These are phyloP conservation scores for Penicillium sumatraense DNA, from an alignment of 2,329 filamentous ascomycete species.

Conservation along the genomic window DNA sequence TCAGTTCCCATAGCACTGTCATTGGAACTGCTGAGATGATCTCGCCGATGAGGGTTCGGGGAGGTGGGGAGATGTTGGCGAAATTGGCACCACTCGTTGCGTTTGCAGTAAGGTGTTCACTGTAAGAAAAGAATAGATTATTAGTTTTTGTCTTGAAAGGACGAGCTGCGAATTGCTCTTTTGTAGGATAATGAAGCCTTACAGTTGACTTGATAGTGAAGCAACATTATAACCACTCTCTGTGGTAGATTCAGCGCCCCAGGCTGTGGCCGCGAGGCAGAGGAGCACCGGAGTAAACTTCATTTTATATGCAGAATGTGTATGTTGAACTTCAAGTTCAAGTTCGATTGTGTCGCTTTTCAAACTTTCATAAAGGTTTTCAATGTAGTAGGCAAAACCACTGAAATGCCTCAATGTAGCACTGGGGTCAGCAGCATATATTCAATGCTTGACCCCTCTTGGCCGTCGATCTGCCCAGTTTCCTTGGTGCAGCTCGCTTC, in stretches of 20 bases:
- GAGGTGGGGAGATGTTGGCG: constrained; percentile 37
- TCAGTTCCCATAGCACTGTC: constrained; percentile 33
- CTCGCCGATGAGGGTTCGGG: constrained; percentile 32
- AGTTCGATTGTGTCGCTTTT: no score
- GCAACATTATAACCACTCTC: constrained; percentile 23
- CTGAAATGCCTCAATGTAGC: background rate
- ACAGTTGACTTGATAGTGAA: constrained; percentile 27
- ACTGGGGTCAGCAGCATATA: constrained; percentile 11
- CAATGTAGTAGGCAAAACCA: background rate
- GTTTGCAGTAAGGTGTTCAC: constrained; percentile 21
- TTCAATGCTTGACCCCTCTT: constrained; percentile 22
- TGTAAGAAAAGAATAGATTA: background rate
- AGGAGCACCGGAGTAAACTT: constrained; percentile 17
- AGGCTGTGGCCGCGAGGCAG: constrained; percentile 20
- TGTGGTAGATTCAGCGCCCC: constrained; percentile 15
- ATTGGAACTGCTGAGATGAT: constrained; percentile 38
- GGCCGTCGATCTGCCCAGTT: constrained; percentile 7
- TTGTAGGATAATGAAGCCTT: no score
- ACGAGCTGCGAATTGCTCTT: no score
- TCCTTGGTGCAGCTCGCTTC: constrained; percentile 5
- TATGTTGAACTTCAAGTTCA: background rate
- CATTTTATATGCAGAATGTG: constrained; percentile 22
- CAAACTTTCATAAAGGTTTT: background rate
- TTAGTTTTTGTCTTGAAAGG: constrained; percentile 1
- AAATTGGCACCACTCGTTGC: constrained; percentile 33